Conservation (phyloP, 192 early-diverging fungal species). For the Kickxella alabastrina region DNA sequence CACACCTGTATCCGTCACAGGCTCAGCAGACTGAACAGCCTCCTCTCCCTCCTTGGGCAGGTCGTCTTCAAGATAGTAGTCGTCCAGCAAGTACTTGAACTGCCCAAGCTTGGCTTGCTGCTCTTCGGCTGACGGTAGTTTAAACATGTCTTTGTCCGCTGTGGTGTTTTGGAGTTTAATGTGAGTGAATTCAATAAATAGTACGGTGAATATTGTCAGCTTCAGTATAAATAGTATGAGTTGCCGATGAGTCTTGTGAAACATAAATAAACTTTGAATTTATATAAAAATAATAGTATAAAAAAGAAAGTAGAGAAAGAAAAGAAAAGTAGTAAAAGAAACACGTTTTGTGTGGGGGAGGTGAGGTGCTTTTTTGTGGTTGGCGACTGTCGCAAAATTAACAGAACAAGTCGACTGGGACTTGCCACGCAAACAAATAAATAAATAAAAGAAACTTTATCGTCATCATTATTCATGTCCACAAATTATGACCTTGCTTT, state of each 20-base stretch:
- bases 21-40: background rate
- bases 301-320: background rate
- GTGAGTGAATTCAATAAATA: slow-evolving; percentile 25
- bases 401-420: no score
- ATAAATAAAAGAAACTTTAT: no score
- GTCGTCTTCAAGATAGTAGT: slow-evolving; percentile 16
- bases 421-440: no score
- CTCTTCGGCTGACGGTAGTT: slow-evolving; percentile 24
- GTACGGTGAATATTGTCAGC: slow-evolving; percentile 10
- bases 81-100: slow-evolving; percentile 14
- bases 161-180: background rate
- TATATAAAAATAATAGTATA: background rate
- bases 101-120: slow-evolving; percentile 6
- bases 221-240: slow-evolving; percentile 3
- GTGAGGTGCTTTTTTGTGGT: background rate
- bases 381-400: no score
- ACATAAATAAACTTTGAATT: slow-evolving; percentile 12
- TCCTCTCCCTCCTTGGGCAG: background rate
- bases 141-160: background rate
- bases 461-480: no score
- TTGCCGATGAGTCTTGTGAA: background rate
- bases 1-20: no score
- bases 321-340: background rate
- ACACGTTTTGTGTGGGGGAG: background rate
- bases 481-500: no score